Percentiles rank a stretch among this genome's conserved stretches.
These are phyloP conservation scores for Aspergillus coremiiformis DNA, from an alignment of 495 filamentous ascomycete genomes.

Conservation along the genomic window DNA sequence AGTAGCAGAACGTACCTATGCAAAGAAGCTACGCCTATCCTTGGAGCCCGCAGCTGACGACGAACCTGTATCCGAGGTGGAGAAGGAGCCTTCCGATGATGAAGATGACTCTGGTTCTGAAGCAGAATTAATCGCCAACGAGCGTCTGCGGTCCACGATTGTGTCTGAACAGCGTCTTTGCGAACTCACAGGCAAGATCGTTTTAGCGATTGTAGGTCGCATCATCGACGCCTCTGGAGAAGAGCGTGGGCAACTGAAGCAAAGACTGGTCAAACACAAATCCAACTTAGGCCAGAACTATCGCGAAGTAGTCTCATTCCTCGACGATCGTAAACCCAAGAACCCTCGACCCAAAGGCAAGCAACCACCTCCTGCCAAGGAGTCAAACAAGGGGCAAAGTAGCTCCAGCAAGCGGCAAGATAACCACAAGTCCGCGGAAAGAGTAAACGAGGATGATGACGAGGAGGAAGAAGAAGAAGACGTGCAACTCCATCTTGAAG, in stretches of 20 bases:
- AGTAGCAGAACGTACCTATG: constrained; percentile 64
- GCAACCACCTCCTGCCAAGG: constrained; percentile 30
- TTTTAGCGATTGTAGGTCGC: constrained; percentile 66
- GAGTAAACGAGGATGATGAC: constrained; percentile 32
- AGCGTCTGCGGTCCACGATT: constrained; percentile 53
- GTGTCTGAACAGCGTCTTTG: constrained; percentile 77
- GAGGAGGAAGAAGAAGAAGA: constrained; percentile 35
- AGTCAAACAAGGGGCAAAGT: constrained; percentile 29
- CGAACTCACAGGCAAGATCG: constrained; percentile 73
- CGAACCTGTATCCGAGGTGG: constrained; percentile 42
- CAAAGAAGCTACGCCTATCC: constrained; percentile 56
- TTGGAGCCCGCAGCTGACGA: constrained; percentile 68
- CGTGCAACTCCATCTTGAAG: constrained; percentile 39
- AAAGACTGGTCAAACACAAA: constrained; percentile 61
- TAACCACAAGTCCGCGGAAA: constrained; percentile 34
- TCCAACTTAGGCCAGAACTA: constrained; percentile 63
- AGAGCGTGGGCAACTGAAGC: constrained; percentile 52
- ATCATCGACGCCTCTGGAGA: constrained; percentile 58
- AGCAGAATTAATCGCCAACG: constrained; percentile 42
- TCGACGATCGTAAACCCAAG: constrained; percentile 55
- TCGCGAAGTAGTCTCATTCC: constrained; percentile 63
- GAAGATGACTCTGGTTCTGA: constrained; percentile 52
- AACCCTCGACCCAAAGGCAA: constrained; percentile 38
- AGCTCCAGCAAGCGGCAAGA: constrained; percentile 24
- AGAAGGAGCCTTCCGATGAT: constrained; percentile 47